These are phyloP conservation scores for Fusarium foetens DNA, from an alignment of 2,329 filamentous ascomycete genomes.

Conservation along the genomic window DNA sequence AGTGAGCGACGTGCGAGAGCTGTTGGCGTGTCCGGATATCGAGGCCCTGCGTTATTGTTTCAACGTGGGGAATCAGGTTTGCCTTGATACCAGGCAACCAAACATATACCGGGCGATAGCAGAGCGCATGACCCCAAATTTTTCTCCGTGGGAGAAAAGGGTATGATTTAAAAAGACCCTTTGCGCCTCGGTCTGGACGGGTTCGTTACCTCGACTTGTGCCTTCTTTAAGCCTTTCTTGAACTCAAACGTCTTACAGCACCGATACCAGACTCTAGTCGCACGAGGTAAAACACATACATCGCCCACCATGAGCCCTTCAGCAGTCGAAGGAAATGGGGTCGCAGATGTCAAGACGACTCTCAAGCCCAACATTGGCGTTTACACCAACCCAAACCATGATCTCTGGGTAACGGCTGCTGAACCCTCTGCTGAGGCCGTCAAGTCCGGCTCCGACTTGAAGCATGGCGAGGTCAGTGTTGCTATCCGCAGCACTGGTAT, in stretches of 20 bases:
- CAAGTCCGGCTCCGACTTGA: slow-evolving; percentile 72
- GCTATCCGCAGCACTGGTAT: slow-evolving; percentile 95
- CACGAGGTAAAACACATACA: slow-evolving; percentile 18
- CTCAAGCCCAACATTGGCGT: slow-evolving; percentile 91
- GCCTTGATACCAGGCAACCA: slow-evolving; percentile 42
- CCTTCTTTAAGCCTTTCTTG: slow-evolving; percentile 13
- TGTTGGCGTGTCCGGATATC: slow-evolving; percentile 33
- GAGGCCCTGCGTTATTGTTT: slow-evolving; percentile 31
- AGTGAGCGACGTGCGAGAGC: slow-evolving; percentile 29
- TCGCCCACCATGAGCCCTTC: slow-evolving; percentile 50
- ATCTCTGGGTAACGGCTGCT: slow-evolving; percentile 87
- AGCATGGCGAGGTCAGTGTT: slow-evolving; percentile 85
- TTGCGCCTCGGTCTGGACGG: slow-evolving; percentile 26
- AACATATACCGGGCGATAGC: slow-evolving; percentile 42
- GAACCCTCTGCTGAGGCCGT: slow-evolving; percentile 81
- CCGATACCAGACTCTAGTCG: slow-evolving; percentile 14
- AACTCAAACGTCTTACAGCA: slow-evolving; percentile 18
- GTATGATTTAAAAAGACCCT: slow-evolving; percentile 39
- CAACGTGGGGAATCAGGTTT: slow-evolving; percentile 46
- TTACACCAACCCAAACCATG: slow-evolving; percentile 92
- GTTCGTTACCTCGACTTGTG: slow-evolving; percentile 29
- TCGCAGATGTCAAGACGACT: slow-evolving; percentile 41
- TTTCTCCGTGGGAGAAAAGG: slow-evolving; percentile 35
- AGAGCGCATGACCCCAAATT: slow-evolving; percentile 46
- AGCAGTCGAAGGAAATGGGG: slow-evolving; percentile 45